A percentile compares a stretch with the other conserved stretches of the same genome.
Evolutionary conservation across 768 basidiomycete genomes (phyloP).

Genomic region (Leccinum disarticulatum): DNA sequence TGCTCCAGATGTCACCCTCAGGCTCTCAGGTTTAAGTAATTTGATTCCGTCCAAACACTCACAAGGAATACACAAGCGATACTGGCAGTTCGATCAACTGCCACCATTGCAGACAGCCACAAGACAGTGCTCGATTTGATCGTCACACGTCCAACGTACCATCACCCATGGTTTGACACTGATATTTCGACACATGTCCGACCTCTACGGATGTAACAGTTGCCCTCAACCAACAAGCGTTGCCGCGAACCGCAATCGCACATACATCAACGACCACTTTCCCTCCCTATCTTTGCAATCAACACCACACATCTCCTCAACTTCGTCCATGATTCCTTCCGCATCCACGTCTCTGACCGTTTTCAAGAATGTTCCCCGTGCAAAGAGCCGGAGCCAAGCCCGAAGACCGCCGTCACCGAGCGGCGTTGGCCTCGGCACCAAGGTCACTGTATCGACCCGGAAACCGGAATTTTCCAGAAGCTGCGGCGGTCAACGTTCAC

Average conservation of each 20-base stretch:
- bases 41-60: constrained; percentile 1
- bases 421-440: constrained; percentile 56
- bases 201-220: constrained; percentile 3
- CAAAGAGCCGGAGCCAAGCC: constrained; percentile 73
- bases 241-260: constrained; percentile 64
- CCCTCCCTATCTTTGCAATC: constrained; percentile 60
- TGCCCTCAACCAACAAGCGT: constrained; percentile 34
- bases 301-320: constrained; percentile 51
- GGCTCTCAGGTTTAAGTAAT: constrained; percentile 2
- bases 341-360: constrained; percentile 54
- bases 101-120: not conserved
- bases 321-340: constrained; percentile 58
- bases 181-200: constrained; percentile 1
- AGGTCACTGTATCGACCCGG: constrained; percentile 48
- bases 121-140: constrained; percentile 8
- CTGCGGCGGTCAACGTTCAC: constrained; percentile 34
- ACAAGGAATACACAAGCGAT: not conserved
- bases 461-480: constrained; percentile 59
- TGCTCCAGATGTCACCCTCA: constrained; percentile 1
- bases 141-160: constrained; percentile 5
- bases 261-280: constrained; percentile 73
- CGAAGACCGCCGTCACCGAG: constrained; percentile 48
- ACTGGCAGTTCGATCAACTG: constrained; percentile 3
- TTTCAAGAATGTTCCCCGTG: constrained; percentile 56
- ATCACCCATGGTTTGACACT: constrained; percentile 2